Conservation (phyloP, 2,329 filamentous ascomycete species). For the Penicillium sp. region DNA sequence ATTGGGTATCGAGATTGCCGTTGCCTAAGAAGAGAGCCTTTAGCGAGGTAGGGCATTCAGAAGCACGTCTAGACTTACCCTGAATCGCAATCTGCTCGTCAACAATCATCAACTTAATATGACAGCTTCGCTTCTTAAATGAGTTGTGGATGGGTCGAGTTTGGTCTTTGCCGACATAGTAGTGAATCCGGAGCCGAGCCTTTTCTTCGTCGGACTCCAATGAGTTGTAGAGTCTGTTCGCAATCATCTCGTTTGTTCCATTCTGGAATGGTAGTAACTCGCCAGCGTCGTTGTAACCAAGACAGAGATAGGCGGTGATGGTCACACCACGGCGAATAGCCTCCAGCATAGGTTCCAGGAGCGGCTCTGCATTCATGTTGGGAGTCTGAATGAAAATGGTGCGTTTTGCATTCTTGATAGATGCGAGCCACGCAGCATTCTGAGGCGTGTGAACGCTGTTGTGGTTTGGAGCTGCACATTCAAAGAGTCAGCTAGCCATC, state of each 20-base stretch:
- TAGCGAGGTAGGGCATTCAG: not conserved
- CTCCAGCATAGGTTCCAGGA: conserved; percentile 61
- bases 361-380: conserved; percentile 68
- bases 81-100: conserved; percentile 68
- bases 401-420: conserved; percentile 61
- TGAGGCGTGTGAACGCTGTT: conserved; percentile 65
- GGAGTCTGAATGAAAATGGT: conserved; percentile 77
- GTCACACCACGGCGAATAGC: conserved; percentile 67
- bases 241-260: conserved; percentile 71
- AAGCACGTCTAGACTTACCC: conserved; percentile 35
- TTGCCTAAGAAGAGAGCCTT: conserved; percentile 45
- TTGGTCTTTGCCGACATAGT: conserved; percentile 74
- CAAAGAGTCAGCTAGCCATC: not conserved
- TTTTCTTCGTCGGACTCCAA: conserved; percentile 55
- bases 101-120: conserved; percentile 74
- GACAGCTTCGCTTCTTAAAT: conserved; percentile 66
- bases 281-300: conserved; percentile 77
- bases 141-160: conserved; percentile 63
- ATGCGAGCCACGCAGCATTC: conserved; percentile 71
- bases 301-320: conserved; percentile 69
- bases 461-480: conserved; percentile 53
- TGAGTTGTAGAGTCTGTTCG: conserved; percentile 56
- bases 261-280: conserved; percentile 74
- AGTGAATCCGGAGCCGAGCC: conserved; percentile 59
- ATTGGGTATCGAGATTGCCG: conserved; percentile 79